A percentile compares a stretch with the other conserved stretches of the same genome.
Evolutionary conservation across 108 stramenopile species (phyloP).

Genomic region (Pseudonitzschia multistriata): DNA sequence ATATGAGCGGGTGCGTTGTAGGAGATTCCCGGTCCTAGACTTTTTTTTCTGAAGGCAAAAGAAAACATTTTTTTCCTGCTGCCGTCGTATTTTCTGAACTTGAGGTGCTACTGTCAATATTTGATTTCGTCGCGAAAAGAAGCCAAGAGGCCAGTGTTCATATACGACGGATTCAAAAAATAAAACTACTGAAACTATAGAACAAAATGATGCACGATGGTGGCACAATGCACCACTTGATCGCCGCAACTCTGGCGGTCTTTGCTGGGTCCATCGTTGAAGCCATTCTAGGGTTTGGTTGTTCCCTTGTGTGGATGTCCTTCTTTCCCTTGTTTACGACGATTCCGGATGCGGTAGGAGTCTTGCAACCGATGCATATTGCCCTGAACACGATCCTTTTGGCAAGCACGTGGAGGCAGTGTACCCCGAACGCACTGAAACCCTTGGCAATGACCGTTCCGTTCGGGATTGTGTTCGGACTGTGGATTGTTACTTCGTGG

Average conservation of each 20-base stretch:
- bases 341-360: conserved; percentile 5
- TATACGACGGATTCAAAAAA: neutral
- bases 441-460: conserved; percentile 3
- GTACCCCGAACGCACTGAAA: neutral
- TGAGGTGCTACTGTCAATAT: no score
- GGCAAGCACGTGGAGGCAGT: neutral
- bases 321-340: conserved; percentile 21
- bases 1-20: no score
- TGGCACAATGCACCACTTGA: conserved; percentile 13
- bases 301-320: conserved; percentile 18
- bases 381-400: conserved; percentile 1
- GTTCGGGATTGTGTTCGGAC: neutral
- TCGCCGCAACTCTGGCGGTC: conserved; percentile 1
- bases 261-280: conserved; percentile 6
- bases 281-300: conserved; percentile 14
- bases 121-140: no score
- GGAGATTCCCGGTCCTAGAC: no score
- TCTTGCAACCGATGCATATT: conserved; percentile 12
- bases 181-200: neutral
- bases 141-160: no score
- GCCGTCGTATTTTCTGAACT: no score
- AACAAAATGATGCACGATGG: neutral
- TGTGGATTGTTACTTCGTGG: conserved; percentile 14
- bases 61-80: no score
- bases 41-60: no score